phyloP scores from a whole-genome alignment of 2,329 filamentous ascomycete genomes.

The Colletotrichum tropicicola region DNA sequence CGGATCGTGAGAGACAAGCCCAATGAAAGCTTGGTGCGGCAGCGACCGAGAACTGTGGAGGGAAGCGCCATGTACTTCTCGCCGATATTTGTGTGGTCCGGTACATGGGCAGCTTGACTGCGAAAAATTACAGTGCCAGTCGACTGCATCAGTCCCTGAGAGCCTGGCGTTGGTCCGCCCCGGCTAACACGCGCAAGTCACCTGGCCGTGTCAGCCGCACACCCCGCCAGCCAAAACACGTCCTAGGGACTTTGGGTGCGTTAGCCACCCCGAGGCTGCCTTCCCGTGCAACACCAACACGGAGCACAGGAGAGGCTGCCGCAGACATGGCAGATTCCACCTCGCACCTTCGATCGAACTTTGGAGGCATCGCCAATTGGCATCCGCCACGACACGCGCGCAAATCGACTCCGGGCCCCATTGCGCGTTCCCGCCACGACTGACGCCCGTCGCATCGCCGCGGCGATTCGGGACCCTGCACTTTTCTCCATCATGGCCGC shows the following conservation, averaged over 20 bases:
- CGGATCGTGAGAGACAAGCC: slow-evolving; percentile 5
- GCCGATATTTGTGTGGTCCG: neutral
- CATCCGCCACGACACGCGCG: slow-evolving; percentile 27
- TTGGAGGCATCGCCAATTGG: slow-evolving; percentile 28
- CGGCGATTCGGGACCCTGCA: slow-evolving; percentile 46
- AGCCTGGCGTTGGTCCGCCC: slow-evolving; percentile 10
- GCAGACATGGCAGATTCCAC: slow-evolving; percentile 27
- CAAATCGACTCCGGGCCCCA: slow-evolving; percentile 6
- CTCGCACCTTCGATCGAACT: slow-evolving; percentile 16
- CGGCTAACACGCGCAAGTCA: slow-evolving; percentile 6
- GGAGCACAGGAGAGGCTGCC: slow-evolving; percentile 23
- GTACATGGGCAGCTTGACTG: neutral
- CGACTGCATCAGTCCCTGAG: neutral
- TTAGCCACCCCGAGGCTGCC: slow-evolving; percentile 17
- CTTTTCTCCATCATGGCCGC: slow-evolving; percentile 52
- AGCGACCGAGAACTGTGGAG: neutral
- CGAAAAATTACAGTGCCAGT: slow-evolving; percentile 7
- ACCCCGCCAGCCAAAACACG: neutral
- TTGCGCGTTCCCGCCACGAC: slow-evolving; percentile 4
- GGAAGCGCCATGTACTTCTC: neutral
- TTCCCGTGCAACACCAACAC: slow-evolving; percentile 29
- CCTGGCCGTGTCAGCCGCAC: neutral
- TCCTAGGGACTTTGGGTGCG: neutral
- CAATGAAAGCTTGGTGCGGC: neutral
- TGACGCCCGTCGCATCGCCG: slow-evolving; percentile 41